Percentiles rank a stretch among this genome's conserved stretches.
These are phyloP conservation scores for Globisporangium barbulae DNA, from an alignment of 352 stramenopile genomes.

Conservation along the genomic window DNA sequence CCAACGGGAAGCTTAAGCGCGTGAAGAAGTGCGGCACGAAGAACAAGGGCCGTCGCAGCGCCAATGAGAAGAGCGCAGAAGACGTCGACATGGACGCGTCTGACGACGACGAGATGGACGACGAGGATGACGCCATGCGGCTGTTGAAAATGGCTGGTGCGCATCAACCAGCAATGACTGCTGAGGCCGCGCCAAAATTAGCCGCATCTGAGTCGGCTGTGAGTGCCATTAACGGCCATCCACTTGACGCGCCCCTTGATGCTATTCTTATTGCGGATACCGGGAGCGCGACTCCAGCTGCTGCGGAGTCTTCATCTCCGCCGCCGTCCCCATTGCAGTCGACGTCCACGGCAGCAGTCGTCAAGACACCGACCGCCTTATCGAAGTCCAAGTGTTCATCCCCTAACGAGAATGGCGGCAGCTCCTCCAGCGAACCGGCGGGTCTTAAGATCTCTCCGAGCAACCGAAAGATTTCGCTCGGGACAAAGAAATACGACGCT, in stretches of 20 bases:
- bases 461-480: conserved; percentile 44
- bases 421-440: not conserved
- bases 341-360: not conserved
- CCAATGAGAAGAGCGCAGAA: conserved; percentile 1
- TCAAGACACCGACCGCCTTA: conserved; percentile 7
- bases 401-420: not conserved
- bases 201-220: conserved; percentile 1
- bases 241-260: not conserved
- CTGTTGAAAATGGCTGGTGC: conserved; percentile 13
- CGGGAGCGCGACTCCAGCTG: not conserved
- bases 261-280: not conserved
- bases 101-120: conserved; percentile 3
- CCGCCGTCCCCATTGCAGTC: not conserved
- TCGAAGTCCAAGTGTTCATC: conserved; percentile 7
- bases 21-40: conserved; percentile 50
- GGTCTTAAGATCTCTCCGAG: conserved; percentile 41
- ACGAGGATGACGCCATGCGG: conserved; percentile 9
- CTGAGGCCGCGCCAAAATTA: conserved; percentile 6
- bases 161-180: conserved; percentile 4
- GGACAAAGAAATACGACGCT: conserved; percentile 22
- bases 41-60: conserved; percentile 1
- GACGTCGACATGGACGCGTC: conserved; percentile 17
- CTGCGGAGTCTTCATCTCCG: not conserved
- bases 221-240: not conserved
- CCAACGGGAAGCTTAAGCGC: conserved; percentile 52